Percentiles rank a stretch among this genome's conserved stretches.
Evolutionary conservation across 495 filamentous ascomycete species (phyloP).

Genomic region (Pseudoneurospora amorphoporcata): DNA sequence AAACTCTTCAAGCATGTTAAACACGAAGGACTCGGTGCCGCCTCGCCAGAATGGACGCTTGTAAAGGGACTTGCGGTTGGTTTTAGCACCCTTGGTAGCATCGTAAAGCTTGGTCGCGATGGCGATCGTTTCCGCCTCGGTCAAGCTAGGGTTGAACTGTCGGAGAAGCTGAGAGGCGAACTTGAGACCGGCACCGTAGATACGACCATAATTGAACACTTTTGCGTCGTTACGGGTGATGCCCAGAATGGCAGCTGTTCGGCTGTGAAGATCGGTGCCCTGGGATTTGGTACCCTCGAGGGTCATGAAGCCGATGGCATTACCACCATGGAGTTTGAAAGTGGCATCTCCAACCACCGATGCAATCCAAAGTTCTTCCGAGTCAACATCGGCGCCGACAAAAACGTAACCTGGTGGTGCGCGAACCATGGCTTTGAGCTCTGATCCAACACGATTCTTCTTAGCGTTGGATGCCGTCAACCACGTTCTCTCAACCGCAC

Average conservation of each 20-base stretch:
- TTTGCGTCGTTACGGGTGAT: slow-evolving; percentile 94
- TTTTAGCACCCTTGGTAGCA: slow-evolving; percentile 79
- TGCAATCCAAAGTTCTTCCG: slow-evolving; percentile 98
- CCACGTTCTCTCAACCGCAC: slow-evolving; percentile 97
- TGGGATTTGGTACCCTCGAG: slow-evolving; percentile 89
- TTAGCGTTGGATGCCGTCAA: slow-evolving; percentile 97
- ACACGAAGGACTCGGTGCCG: slow-evolving; percentile 93
- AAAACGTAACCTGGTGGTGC: slow-evolving; percentile 86
- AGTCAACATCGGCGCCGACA: slow-evolving; percentile 96
- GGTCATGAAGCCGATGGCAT: slow-evolving; percentile 98
- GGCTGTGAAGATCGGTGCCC: slow-evolving; percentile 90
- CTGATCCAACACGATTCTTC: slow-evolving; percentile 86
- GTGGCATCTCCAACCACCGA: slow-evolving; percentile 89
- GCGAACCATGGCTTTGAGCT: slow-evolving; percentile 93
- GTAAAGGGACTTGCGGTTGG: slow-evolving; percentile 52
- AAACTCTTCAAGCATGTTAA: slow-evolving; percentile 96
- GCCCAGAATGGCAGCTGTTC: slow-evolving; percentile 81
- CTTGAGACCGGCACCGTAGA: slow-evolving; percentile 90
- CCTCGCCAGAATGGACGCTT: slow-evolving; percentile 87
- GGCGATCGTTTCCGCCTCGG: slow-evolving; percentile 62
- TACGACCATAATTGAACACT: slow-evolving; percentile 97
- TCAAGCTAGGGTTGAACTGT: slow-evolving; percentile 81
- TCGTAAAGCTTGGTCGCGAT: slow-evolving; percentile 74
- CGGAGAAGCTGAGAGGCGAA: slow-evolving; percentile 83
- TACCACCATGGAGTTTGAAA: slow-evolving; percentile 88